Evolutionary conservation across 2,329 filamentous ascomycete genomes (phyloP).

Genomic region (Monosporascus sp.): DNA sequence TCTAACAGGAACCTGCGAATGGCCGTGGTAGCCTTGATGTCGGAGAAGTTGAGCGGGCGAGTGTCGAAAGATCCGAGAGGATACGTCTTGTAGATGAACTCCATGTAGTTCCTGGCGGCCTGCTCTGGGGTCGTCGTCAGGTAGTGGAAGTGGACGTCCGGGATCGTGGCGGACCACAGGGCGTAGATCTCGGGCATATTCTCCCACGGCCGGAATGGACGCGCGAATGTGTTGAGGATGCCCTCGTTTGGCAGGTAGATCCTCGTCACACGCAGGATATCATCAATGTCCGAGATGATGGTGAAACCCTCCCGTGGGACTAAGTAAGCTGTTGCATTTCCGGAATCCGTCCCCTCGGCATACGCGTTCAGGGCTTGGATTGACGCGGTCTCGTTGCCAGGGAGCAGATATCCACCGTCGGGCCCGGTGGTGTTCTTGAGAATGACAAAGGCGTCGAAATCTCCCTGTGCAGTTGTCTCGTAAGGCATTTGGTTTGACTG

Average conservation of each 20-base stretch:
- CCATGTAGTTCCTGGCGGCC: constrained; percentile 72
- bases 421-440: constrained; percentile 54
- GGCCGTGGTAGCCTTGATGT: constrained; percentile 64
- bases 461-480: constrained; percentile 61
- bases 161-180: constrained; percentile 65
- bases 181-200: constrained; percentile 78
- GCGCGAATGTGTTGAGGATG: constrained; percentile 70
- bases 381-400: constrained; percentile 59
- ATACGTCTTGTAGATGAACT: constrained; percentile 74
- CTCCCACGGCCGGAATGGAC: constrained; percentile 65
- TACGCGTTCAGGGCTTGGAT: constrained; percentile 68
- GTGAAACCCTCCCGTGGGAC: constrained; percentile 67
- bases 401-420: constrained; percentile 43
- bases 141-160: constrained; percentile 74
- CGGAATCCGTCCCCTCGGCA: constrained; percentile 57
- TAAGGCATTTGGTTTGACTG: constrained; percentile 62
- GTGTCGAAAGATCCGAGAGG: constrained; percentile 75
- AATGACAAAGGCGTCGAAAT: constrained; percentile 67
- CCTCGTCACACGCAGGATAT: constrained; percentile 75
- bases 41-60: constrained; percentile 74
- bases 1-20: constrained; percentile 67
- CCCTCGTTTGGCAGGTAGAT: constrained; percentile 74
- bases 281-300: constrained; percentile 73
- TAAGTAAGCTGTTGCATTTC: constrained; percentile 73
- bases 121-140: constrained; percentile 78